Conservation (phyloP, 2,329 filamentous ascomycete species). For the Chaetothyriales sp. region DNA sequence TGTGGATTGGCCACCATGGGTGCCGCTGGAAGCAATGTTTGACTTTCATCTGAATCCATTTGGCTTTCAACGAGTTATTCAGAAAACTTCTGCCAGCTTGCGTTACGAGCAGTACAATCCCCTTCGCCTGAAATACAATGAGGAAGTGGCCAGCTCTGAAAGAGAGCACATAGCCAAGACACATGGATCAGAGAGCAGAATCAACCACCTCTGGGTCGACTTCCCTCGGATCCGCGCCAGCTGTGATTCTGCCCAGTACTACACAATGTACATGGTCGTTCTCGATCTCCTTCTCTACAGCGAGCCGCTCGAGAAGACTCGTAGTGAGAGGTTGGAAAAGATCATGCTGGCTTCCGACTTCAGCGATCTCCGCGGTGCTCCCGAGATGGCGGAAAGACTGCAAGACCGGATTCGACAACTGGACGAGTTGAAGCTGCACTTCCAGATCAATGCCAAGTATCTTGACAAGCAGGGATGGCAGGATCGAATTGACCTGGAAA, state of each 20-base stretch:
- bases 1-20: conserved; percentile 93
- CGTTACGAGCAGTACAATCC: conserved; percentile 98
- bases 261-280: conserved; percentile 95
- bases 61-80: conserved; percentile 93
- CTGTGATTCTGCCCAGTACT: conserved; percentile 95
- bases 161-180: conserved; percentile 30
- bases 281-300: conserved; percentile 90
- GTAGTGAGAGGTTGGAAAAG: conserved; percentile 87
- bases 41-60: conserved; percentile 89
- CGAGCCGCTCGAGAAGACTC: conserved; percentile 93
- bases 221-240: conserved; percentile 90
- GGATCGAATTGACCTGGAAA: conserved; percentile 75
- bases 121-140: conserved; percentile 89
- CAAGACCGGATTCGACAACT: conserved; percentile 88
- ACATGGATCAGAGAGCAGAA: conserved; percentile 54
- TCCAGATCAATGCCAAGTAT: conserved; percentile 79
- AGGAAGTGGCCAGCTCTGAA: conserved; percentile 54
- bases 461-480: conserved; percentile 85
- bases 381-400: conserved; percentile 79
- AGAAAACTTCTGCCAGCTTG: conserved; percentile 87
- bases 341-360: conserved; percentile 99
- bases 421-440: conserved; percentile 91
- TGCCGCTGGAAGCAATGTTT: conserved; percentile 96
- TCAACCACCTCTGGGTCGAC: conserved; percentile 93
- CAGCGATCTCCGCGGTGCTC: conserved; percentile 84